A percentile compares a stretch with the other conserved stretches of the same genome.
Conservation (phyloP, 1,139 yeast genomes). For the Candida neerlandica region DNA sequence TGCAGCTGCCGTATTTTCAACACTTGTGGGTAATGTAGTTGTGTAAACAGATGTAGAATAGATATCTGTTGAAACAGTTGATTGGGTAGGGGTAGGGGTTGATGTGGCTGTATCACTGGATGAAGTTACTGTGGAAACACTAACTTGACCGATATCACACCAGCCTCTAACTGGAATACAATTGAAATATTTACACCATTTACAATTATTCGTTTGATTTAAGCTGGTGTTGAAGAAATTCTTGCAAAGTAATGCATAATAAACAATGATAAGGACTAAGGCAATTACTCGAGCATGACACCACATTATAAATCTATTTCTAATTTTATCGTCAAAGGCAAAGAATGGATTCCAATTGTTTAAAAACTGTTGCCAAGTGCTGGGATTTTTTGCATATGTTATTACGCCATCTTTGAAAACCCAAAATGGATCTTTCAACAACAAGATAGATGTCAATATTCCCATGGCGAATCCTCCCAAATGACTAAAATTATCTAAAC, state of each 20-base stretch:
- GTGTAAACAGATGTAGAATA: slow-evolving; percentile 13
- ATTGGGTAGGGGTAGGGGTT: slow-evolving; percentile 7
- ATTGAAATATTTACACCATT: slow-evolving; percentile 74
- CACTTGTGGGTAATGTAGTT: slow-evolving; percentile 16
- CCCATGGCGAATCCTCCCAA: slow-evolving; percentile 79
- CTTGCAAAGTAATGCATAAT: slow-evolving; percentile 50
- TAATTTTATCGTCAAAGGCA: slow-evolving; percentile 38
- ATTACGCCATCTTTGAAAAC: slow-evolving; percentile 47
- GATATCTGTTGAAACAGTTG: slow-evolving; percentile 11
- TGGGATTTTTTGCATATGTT: slow-evolving; percentile 37
- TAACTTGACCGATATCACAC: slow-evolving; percentile 64
- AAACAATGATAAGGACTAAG: slow-evolving; percentile 51
- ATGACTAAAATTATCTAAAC: slow-evolving; percentile 75
- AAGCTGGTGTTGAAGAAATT: slow-evolving; percentile 52
- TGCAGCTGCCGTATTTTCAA: slow-evolving; percentile 11
- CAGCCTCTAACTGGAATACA: slow-evolving; percentile 74
- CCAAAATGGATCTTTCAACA: slow-evolving; percentile 63
- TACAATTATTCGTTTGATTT: slow-evolving; percentile 42
- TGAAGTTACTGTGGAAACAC: slow-evolving; percentile 23
- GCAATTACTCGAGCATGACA: slow-evolving; percentile 46
- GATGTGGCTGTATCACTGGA: slow-evolving; percentile 8
- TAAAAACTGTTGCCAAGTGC: slow-evolving; percentile 44
- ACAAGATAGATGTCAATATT: slow-evolving; percentile 48
- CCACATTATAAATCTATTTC: slow-evolving; percentile 50
- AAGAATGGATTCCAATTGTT: slow-evolving; percentile 47